Evolutionary conservation across 305 asterid genomes (phyloP), one percentile per base, ranked within the genome.

Genomic region (Fraxinus velutina): DNA sequence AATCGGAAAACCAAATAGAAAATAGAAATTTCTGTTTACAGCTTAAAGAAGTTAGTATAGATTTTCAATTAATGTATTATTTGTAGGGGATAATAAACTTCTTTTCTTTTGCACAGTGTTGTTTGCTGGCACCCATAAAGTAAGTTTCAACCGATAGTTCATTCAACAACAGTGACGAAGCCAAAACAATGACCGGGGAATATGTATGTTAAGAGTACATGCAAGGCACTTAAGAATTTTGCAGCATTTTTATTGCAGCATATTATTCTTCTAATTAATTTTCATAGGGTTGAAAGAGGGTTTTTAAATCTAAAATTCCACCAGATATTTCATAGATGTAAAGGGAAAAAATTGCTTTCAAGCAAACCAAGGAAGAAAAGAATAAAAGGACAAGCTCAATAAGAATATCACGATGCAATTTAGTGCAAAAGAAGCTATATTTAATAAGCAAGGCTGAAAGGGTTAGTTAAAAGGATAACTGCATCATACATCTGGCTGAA

Each of bases 401-500:
- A 44, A 66, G 82, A 42, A 66, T 39, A 27, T 66, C 32, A 79
- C 42, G 32, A 79, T 66, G 82, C 64, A 39, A 1, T 24, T 79
- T 39, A 68, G 75, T 29, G 47, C 37, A 30, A 57, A 24, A 78
- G 29, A 2, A 52, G 44, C 73, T 27, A 85, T 70, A 19, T 19
- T 47, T 27, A 44, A 60, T 8, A 32, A 66, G 44, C 47, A 81
- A 24, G 71, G 8, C 29, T 52, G 68, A 33, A 33, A 30, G 79
- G 57, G 62, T 66, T 80, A 39, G 8, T 68, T 30, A 33, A 79
- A 75, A 42, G 42, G 44, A 74, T 77, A 27, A 77, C 76, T 60
- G 79, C 73, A 42, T 17, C 81, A 72, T 87, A 95, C 99, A 94
- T 93, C 99, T 5, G 96, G 50, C 73, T 92, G 94, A 89, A 95